Base-by-base conservation (phyloP, 2,329 filamentous ascomycete species). In the Diplocarpon mali region DNA sequence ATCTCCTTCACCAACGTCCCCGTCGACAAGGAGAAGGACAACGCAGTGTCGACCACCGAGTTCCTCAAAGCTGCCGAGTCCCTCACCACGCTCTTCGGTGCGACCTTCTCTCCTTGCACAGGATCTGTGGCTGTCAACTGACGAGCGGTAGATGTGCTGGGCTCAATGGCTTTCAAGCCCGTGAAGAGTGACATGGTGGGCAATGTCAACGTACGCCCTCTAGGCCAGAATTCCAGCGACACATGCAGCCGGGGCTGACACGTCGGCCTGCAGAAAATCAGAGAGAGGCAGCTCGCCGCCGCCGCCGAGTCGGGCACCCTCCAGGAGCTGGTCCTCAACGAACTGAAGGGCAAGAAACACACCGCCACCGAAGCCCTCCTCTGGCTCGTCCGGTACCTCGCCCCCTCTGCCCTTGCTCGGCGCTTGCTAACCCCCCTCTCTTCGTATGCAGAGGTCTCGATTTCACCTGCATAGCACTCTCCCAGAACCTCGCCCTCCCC, bases 11-110 rank as follows among this genome's bases (percentile, higher is more conserved):
- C 75, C 53, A 78, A 90, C 57, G 90, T 96, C 44, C 80, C 85
- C 12, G 67, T 95, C 57, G 77, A 87, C 58, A 71, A 74, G 50
- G 72, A 74, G 55, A 82, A 85, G 56, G 80, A 79, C 67, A 83
- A 87, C 69, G 83, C 80, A 49, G 80, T 96, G 60, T 69, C 78
- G 44, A 96, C 92, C 38, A 76, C 76, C 46, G 79, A 93, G 64
- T 98, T 96, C 67, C 82, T 96, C 53, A 85, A 94, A 54, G 92
- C 92, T 46, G 77, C 87, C 42, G 88, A 95, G 74, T 80, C 85
- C 45, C 69, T 96, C 64, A 84, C 83, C 42, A 84, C 79, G 51
- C 78, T 98, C 51, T 96, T 96, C 61, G 86, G 87, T 92, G 65
- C 67, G 12, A 35, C 9, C 14, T 15, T 27, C 17, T 35, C 16